Evolutionary conservation across 2,329 filamentous ascomycete genomes (phyloP), one percentile per base, ranked within the genome.

Genomic region (Paraphaeosphaeria sporulosa): DNA sequence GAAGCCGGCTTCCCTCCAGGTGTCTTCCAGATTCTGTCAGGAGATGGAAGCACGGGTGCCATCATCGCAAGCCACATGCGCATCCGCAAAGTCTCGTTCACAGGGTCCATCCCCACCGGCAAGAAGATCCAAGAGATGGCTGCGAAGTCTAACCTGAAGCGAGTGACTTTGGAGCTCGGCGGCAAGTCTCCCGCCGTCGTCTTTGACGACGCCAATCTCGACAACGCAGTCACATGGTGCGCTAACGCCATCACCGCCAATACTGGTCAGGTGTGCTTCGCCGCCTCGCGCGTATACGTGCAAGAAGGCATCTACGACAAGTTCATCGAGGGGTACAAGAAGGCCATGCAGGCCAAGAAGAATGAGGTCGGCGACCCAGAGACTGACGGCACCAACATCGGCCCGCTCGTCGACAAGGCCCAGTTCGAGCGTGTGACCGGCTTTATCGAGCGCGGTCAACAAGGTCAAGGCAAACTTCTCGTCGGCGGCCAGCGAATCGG

Each of bases 1-100:
- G 64, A 71, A 52, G 70, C 71, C 7, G 72, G 71, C 74, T 87
- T 89, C 75, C 86, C 86, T 0, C 83, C 85, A 0, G 87, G 87
- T 43, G 85, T 90, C 5, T 71, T 89, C 2, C 86, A 89, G 64
- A 84, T 81, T 0, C 74, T 90, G 1, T 84, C 84, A 42, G 87
- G 87, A 6, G 85, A 85, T 38, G 86, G 89, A 63, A 78, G 80
- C 40, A 78, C 77, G 0, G 79, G 79, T 2, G 76, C 77, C 1
- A 53, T 78, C 1, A 59, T 80, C 12, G 73, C 78, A 3, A 68
- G 64, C 17, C 78, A 81, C 62, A 78, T 78, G 76, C 63, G 69
- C 8, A 73, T 81, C 56, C 70, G 73, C 42, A 79, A 80, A 54
- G 68, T 82, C 8, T 74, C 73, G 6, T 82, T 82, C 67, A 82